Percentiles rank a stretch among this genome's conserved stretches.
These are phyloP conservation scores for Collybiopsis luxurians DNA, from an alignment of 768 basidiomycete species.

Conservation along the genomic window DNA sequence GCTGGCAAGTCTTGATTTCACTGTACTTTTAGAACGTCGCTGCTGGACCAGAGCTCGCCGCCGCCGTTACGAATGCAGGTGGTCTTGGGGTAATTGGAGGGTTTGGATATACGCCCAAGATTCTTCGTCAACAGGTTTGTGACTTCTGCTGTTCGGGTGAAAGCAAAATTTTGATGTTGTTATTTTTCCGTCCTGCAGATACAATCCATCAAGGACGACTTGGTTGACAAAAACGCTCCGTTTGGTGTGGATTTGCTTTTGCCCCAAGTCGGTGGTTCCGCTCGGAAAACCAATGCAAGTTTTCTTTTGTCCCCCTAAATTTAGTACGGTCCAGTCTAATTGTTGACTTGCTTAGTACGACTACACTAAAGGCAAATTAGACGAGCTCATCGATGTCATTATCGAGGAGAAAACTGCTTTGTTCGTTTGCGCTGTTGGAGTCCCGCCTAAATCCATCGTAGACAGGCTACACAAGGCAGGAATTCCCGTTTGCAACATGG, in stretches of 20 bases:
- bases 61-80: constrained; percentile 92
- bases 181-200: too few relatives aligned
- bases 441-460: constrained; percentile 79
- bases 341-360: constrained; percentile 53
- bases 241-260: constrained; percentile 92
- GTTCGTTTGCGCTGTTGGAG: constrained; percentile 90
- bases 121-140: constrained; percentile 72
- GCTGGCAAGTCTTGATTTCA: neutral
- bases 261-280: constrained; percentile 82
- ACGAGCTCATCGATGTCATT: constrained; percentile 84
- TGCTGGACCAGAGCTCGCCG: constrained; percentile 81
- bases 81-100: constrained; percentile 67
- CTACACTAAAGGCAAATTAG: constrained; percentile 85
- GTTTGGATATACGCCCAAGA: constrained; percentile 80
- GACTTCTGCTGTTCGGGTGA: neutral
- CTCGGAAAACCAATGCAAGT: constrained; percentile 86
- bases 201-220: constrained; percentile 63
- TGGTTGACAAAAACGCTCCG: constrained; percentile 73
- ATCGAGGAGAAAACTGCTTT: constrained; percentile 86
- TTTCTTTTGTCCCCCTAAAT: neutral
- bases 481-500: constrained; percentile 92
- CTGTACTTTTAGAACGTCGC: constrained; percentile 48
- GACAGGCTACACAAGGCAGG: constrained; percentile 81
- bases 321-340: neutral
- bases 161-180: neutral